Conservation (phyloP, 768 basidiomycete species). For the Serendipita sp. region DNA sequence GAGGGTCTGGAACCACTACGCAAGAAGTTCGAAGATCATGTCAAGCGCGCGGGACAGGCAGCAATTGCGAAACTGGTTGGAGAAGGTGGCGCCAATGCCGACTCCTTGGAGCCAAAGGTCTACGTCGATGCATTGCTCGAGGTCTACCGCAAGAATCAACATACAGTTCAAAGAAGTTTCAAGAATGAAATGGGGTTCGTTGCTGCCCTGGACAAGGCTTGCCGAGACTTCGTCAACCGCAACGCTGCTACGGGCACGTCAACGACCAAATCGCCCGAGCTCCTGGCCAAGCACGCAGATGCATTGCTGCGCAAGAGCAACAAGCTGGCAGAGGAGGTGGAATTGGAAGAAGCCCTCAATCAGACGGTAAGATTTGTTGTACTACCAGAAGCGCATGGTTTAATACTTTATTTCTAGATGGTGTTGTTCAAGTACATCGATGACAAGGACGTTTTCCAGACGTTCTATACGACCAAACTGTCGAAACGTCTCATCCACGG, state of each 20-base stretch:
- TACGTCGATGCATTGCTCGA: constrained; percentile 88
- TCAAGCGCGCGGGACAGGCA: constrained; percentile 74
- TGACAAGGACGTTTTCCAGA: constrained; percentile 98
- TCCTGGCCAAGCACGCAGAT: constrained; percentile 86
- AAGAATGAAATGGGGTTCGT: constrained; percentile 87
- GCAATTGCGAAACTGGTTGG: constrained; percentile 59
- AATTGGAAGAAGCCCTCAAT: constrained; percentile 77
- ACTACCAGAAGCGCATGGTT: not conserved
- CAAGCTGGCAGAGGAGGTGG: constrained; percentile 84
- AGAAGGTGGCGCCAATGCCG: constrained; percentile 33
- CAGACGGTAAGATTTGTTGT: constrained; percentile 44
- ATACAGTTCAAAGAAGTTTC: constrained; percentile 79
- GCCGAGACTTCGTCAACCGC: constrained; percentile 85
- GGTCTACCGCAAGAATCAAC: constrained; percentile 82
- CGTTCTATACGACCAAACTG: constrained; percentile 89
- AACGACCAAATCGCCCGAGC: constrained; percentile 73
- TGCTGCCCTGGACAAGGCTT: constrained; percentile 79
- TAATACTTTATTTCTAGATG: constrained; percentile 45
- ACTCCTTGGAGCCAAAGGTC: constrained; percentile 69
- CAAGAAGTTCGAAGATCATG: constrained; percentile 88
- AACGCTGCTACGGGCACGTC: constrained; percentile 82
- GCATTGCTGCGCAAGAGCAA: constrained; percentile 83
- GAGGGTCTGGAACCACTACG: constrained; percentile 83
- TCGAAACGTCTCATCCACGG: constrained; percentile 85
- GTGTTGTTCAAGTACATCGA: constrained; percentile 94